Evolutionary conservation across 345 rosid species (phyloP), one percentile per base, ranked within the genome.

Genomic region (Dovyalis caffra): DNA sequence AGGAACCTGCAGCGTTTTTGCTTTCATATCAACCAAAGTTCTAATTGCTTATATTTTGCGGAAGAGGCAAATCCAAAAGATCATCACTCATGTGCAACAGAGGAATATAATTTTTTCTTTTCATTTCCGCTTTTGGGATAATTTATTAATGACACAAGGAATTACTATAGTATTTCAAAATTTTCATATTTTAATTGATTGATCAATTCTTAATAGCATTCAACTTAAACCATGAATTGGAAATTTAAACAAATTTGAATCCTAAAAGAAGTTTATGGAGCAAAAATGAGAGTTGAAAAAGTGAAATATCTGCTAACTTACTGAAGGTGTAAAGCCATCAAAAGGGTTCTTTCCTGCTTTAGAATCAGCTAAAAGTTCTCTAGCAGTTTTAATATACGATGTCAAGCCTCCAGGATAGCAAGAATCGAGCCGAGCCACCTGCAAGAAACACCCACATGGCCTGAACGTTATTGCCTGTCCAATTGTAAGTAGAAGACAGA

Each of bases 311-410:
- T 29, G 26, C 18, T 47, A 3, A 83, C 88, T 79, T 85, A 95
- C 99, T 26, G 98, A 93, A 66, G 99, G 99, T 67, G 88, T 85
- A 82, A 93, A 95, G 63, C 99, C 99, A 81, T 93, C 99, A 81
- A 86, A 95, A 49, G 99, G 99, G 64, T 91, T 95, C 81, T 91
- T 91, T 74, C 99, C 99, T 40, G 82, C 79, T 87, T 88, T 93
- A 0, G 98, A 95, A 75, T 93, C 97, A 0, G 92, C 97, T 33
- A 95, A 88, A 32, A 95, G 97, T 87, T 87, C 89, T 76, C 89
- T 84, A 0, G 97, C 99, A 10, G 86, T 88, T 69, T 86, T 86
- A 74, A 93, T 83, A 72, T 95, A 93, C 0, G 90, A 80, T 64
- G 84, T 83, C 83, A 95, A 85, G 43, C 99, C 98, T 20, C 97